Percentiles rank a stretch among this genome's conserved stretches.
These are phyloP conservation scores for Zanthoxylum bungeanum DNA, from an alignment of 345 rosid species.

Conservation along the genomic window DNA sequence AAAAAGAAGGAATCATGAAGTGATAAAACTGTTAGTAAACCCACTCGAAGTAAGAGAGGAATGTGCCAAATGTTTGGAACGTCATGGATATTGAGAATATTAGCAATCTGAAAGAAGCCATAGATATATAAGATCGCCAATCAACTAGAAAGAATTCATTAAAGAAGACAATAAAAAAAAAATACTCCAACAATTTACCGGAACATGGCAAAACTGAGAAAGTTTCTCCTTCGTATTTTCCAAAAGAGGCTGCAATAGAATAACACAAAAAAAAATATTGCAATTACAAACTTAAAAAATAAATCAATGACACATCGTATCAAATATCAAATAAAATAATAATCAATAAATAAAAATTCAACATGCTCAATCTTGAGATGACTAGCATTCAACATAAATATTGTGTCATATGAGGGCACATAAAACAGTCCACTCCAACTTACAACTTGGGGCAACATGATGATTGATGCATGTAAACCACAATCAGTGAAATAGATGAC, in stretches of 20 bases:
- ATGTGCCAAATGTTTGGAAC: conserved; percentile 98
- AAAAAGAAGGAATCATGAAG: conserved; percentile 12
- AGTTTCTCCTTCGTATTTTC: conserved; percentile 80
- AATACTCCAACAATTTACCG: conserved; percentile 45
- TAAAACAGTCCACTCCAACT: background rate
- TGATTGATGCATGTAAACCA: background rate
- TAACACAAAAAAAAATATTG: conserved; percentile 1
- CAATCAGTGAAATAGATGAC: background rate
- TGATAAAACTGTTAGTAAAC: conserved; percentile 29
- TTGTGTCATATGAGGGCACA: background rate
- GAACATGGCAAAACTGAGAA: conserved; percentile 95
- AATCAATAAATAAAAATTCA: too few species aligned
- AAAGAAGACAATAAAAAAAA: conserved; percentile 10
- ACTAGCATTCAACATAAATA: background rate
- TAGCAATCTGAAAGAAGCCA: conserved; percentile 51
- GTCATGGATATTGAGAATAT: conserved; percentile 82
- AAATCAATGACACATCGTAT: background rate
- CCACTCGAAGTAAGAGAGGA: conserved; percentile 84
- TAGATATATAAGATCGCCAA: conserved; percentile 17
- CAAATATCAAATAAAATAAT: too few species aligned
- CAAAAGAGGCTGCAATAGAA: conserved; percentile 61
- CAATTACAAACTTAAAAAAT: conserved; percentile 9
- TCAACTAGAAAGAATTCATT: conserved; percentile 12
- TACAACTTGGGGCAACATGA: conserved; percentile 1
- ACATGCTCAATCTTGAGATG: background rate